Evolutionary conservation across 768 basidiomycete species (phyloP).

Genomic region (Lactarius akahatsu): DNA sequence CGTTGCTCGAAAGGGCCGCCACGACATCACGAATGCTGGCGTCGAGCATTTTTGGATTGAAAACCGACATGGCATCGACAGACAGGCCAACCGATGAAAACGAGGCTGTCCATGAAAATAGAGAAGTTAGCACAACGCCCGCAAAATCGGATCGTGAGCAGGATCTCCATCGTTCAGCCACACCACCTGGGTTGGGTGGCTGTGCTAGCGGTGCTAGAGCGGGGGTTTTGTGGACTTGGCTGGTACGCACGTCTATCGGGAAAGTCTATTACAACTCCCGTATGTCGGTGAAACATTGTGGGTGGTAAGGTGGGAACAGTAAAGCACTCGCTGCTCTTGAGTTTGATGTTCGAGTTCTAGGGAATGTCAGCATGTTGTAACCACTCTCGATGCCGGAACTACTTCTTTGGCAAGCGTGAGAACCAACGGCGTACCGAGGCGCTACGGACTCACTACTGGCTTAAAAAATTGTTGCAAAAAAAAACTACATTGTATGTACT

Average conservation of each 20-base stretch:
- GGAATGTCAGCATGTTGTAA: not conserved
- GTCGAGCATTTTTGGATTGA: conserved; percentile 76
- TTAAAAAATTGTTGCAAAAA: not conserved
- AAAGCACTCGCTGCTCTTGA: not conserved
- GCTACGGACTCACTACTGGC: not conserved
- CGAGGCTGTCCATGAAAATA: conserved; percentile 3
- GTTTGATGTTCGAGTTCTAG: not conserved
- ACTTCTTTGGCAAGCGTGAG: not conserved
- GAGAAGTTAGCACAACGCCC: conserved; percentile 1
- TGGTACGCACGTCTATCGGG: conserved; percentile 19
- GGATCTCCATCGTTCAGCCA: conserved; percentile 3
- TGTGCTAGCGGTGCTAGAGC: conserved; percentile 1
- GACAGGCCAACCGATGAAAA: conserved; percentile 4
- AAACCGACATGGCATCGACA: conserved; percentile 49
- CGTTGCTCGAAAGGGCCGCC: conserved; percentile 54
- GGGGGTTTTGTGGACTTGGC: not conserved
- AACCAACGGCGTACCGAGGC: not conserved
- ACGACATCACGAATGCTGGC: conserved; percentile 72
- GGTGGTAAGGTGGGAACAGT: not conserved
- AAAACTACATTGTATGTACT: no score
- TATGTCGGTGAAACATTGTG: conserved; percentile 19
- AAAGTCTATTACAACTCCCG: conserved; percentile 22
- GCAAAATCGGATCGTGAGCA: not conserved
- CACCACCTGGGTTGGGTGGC: not conserved
- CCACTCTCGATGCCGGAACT: not conserved